These are phyloP conservation scores for Jamesozyma spencerorum DNA, from an alignment of 805 yeast genomes.

Conservation along the genomic window DNA sequence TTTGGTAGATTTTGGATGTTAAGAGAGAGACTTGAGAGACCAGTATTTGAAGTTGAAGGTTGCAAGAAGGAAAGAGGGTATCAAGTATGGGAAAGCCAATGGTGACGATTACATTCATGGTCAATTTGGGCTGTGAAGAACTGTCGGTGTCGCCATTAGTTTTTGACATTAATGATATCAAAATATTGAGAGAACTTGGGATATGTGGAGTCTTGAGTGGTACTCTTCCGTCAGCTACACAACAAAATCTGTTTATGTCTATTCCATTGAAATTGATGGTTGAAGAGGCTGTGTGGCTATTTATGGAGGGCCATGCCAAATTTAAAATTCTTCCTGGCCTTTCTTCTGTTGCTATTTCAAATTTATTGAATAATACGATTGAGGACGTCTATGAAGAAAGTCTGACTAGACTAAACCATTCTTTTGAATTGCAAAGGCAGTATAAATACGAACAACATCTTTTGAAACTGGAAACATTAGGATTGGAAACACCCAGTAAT, in stretches of 20 bases:
- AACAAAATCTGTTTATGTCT: constrained; percentile 82
- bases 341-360: constrained; percentile 12
- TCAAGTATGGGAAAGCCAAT: too few relatives aligned
- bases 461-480: constrained; percentile 14
- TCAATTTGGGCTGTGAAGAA: too few relatives aligned
- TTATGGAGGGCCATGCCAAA: constrained; percentile 34
- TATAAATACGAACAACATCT: constrained; percentile 17
- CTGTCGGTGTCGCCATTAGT: constrained; percentile 37
- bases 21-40: too few relatives aligned
- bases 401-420: constrained; percentile 4
- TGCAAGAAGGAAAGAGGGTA: background rate
- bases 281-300: constrained; percentile 67
- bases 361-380: constrained; percentile 1
- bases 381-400: constrained; percentile 3
- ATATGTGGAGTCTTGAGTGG: constrained; percentile 75
- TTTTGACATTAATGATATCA: constrained; percentile 48
- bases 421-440: constrained; percentile 16
- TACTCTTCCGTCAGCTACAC: constrained; percentile 82
- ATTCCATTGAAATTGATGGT: constrained; percentile 65
- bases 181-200: constrained; percentile 48
- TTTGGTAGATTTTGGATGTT: background rate
- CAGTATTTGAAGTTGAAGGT: too few relatives aligned
- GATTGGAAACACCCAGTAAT: constrained; percentile 6
- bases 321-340: constrained; percentile 36
- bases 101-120: background rate